Evolutionary conservation across 2,329 filamentous ascomycete species (phyloP).

Genomic region (Xylariaceae sp.): DNA sequence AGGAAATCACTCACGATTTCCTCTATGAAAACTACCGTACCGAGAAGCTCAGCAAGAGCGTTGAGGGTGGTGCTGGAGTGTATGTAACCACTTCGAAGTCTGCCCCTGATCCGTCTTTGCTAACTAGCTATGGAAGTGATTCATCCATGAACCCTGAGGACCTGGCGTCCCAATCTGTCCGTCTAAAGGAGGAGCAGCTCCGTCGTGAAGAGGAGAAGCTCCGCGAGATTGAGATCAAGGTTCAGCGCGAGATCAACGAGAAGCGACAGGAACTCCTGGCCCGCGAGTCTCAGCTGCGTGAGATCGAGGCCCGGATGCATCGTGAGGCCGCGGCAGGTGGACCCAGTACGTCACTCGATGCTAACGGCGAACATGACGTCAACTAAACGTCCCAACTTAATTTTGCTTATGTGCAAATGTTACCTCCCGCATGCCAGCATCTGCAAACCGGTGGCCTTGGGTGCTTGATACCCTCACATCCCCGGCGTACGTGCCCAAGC

Average conservation of each 20-base stretch:
- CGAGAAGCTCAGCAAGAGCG: conserved; percentile 99
- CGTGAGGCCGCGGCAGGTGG: conserved; percentile 55
- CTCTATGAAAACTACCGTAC: conserved; percentile 99
- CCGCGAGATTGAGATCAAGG: conserved; percentile 98
- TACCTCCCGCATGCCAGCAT: conserved; percentile 27
- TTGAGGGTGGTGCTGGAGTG: conserved; percentile 83
- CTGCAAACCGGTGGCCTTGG: conserved; percentile 29
- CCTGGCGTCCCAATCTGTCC: conserved; percentile 91
- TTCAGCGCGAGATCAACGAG: conserved; percentile 99
- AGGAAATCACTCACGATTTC: conserved; percentile 99
- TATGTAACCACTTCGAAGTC: conserved; percentile 51
- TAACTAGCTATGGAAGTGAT: conserved; percentile 48
- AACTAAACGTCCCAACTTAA: conserved; percentile 34
- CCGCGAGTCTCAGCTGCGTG: conserved; percentile 95
- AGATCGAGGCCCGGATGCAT: conserved; percentile 97
- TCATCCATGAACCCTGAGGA: conserved; percentile 98
- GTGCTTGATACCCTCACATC: conserved; percentile 31
- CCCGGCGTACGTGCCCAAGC: conserved; percentile 17
- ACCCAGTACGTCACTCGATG: conserved; percentile 36
- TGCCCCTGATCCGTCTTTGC: conserved; percentile 11
- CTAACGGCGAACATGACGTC: conserved; percentile 52
- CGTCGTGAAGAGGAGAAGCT: conserved; percentile 99
- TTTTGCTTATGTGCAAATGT: conserved; percentile 24
- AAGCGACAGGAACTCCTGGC: conserved; percentile 98
- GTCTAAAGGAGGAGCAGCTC: conserved; percentile 98